Evolutionary conservation across 805 yeast species (phyloP), one percentile per base, ranked within the genome.

Genomic region (Metschnikowia similis): DNA sequence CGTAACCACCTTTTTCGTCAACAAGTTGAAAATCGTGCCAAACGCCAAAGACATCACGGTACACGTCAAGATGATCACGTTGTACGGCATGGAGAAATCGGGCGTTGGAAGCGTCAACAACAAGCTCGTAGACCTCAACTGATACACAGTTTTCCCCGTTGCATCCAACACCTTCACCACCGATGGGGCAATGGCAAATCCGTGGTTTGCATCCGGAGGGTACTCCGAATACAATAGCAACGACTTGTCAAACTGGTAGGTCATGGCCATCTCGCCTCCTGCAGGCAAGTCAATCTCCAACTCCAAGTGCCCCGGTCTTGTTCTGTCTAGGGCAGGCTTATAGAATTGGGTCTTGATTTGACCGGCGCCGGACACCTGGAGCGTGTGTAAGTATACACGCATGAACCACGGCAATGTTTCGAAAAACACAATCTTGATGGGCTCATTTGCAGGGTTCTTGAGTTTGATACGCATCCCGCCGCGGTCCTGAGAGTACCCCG

Each of bases 191-290:
- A 94, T 82, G 51, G 91, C 92, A 67, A 94, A 94, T 0, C 99
- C 99, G 60, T 94, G 97, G 65, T 94, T 94, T 2, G 99, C 98
- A 72, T 94, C 99, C 1, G 99, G 99, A n/a, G 99, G 99, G 62
- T 94, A 94, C 65, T 94, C 98, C 3, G 90, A 87, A 53, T 87
- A 83, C 50, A 85, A 77, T 30, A 94, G 74, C 63, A 94, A 74
- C 0, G 96, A 83, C 65, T 91, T 94, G 64, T 94, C 98, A 63
- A 92, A 91, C 49, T 84, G 80, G 63, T 87, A 87, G 2, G 85
- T 81, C 47, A 89, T 57, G 1, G 85, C 76, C 41, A 87, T 65
- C 6, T 83, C 75, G 11, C 83, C 74, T 2, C 72, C 62, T 2
- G 91, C 78, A 0, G 97, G 97, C 2, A 92, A 62, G 0, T 59